phyloP scores from a whole-genome alignment of 805 yeast genomes.

The Teunomyces panamensis region DNA sequence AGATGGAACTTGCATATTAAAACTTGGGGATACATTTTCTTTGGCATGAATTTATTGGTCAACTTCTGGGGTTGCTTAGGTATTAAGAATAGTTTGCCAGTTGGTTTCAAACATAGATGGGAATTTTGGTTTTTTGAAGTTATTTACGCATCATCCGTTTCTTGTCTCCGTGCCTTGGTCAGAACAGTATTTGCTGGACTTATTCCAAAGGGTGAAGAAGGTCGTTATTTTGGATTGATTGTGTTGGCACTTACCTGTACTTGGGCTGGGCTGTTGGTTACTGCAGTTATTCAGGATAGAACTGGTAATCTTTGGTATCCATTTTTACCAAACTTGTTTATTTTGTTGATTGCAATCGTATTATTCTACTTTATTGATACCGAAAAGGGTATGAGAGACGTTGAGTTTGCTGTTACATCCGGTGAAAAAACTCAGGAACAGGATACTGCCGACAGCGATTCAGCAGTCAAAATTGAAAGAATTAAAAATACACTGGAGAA shows the following conservation, averaged over 20 bases:
- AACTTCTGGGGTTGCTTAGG: conserved; percentile 42
- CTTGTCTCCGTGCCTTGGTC: conserved; percentile 34
- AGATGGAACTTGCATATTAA: conserved; percentile 22
- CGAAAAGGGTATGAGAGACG: conserved; percentile 29
- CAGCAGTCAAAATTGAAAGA: not conserved
- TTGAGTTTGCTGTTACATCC: conserved; percentile 3
- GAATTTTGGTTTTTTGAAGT: conserved; percentile 41
- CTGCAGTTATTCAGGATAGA: conserved; percentile 38
- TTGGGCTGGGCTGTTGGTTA: conserved; percentile 39
- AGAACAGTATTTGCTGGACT: conserved; percentile 35
- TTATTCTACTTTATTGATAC: conserved; percentile 26
- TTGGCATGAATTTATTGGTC: conserved; percentile 25
- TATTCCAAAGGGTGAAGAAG: conserved; percentile 42
- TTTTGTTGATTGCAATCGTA: conserved; percentile 22
- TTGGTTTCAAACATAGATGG: conserved; percentile 42
- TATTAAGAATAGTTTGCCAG: conserved; percentile 16
- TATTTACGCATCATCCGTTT: conserved; percentile 29
- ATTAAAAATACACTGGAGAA: not conserved
- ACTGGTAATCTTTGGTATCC: conserved; percentile 37
- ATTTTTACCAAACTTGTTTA: conserved; percentile 32
- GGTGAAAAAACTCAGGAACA: not conserved
- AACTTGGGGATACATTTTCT: conserved; percentile 34
- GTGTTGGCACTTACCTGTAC: conserved; percentile 41
- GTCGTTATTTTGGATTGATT: conserved; percentile 40
- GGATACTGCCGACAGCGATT: not conserved